Conservation (phyloP, 2,329 filamentous ascomycete genomes). For the Rachicladosporium sp. region DNA sequence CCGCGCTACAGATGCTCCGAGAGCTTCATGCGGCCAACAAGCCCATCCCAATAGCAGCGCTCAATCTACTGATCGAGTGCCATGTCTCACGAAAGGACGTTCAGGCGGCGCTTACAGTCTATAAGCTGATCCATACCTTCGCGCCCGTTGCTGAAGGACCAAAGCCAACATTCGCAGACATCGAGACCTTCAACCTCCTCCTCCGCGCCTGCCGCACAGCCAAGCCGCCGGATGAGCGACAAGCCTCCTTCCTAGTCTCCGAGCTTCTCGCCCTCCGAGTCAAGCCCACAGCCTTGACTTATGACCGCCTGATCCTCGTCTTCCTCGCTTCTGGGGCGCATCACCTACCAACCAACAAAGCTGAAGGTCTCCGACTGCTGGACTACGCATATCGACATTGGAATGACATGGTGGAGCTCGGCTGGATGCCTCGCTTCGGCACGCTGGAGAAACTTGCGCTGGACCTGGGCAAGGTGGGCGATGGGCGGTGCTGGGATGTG, state of each 20-base stretch:
- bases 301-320: constrained; percentile 50
- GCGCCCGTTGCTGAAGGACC: constrained; percentile 14
- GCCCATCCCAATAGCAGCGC: constrained; percentile 38
- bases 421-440: constrained; percentile 21
- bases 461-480: constrained; percentile 14
- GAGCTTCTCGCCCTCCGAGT: constrained; percentile 49
- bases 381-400: constrained; percentile 23
- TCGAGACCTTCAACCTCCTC: constrained; percentile 50
- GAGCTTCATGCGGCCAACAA: constrained; percentile 38
- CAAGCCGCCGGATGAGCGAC: constrained; percentile 32
- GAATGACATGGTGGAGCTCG: constrained; percentile 20
- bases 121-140: constrained; percentile 45
- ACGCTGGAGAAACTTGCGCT: constrained; percentile 18
- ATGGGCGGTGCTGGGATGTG: constrained; percentile 24
- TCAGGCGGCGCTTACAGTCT: constrained; percentile 44
- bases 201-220: constrained; percentile 17
- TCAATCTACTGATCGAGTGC: constrained; percentile 43
- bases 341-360: background rate
- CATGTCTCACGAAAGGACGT: constrained; percentile 34
- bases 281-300: constrained; percentile 46
- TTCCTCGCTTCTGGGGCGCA: constrained; percentile 27
- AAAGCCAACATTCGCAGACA: constrained; percentile 23
- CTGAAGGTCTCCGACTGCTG: constrained; percentile 11
- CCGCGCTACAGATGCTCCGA: constrained; percentile 46
- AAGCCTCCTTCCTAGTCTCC: constrained; percentile 48